Evolutionary conservation across 2,329 filamentous ascomycete species (phyloP), one percentile per base, ranked within the genome.

Genomic region (Sclerotinia sclerotiorum): DNA sequence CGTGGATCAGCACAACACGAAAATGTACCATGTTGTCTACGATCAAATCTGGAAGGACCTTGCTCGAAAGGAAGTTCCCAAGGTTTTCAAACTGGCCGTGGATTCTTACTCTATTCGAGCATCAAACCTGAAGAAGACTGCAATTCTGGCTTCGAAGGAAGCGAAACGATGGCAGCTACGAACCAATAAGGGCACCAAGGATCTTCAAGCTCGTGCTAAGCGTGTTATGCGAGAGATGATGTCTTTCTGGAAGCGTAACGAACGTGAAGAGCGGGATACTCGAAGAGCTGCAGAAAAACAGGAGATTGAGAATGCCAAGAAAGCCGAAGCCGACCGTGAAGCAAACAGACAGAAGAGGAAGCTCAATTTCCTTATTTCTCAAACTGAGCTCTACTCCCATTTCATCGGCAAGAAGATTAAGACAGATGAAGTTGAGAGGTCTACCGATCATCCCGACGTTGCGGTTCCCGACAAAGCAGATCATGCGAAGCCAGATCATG

Each of bases 351-450:
- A 99, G 82, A 97, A 97, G 87, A 89, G 95, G 76, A 99, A 99
- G 83, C 91, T 99, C 79, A 98, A 99, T 81, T 99, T 99, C 85
- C 86, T 99, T 72, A 99, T 99, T 79, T 97, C 94, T 1, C 95
- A 99, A 81, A 99, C 95, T 0, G 95, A 99, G 79, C 85, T 99
- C 63, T 99, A 99, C 83, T 98, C 94, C 54, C 95, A 99, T 84
- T 99, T 99, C 80, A 97, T 99, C 75, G 94, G 95, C 79, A 97
- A 97, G 83, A 99, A 99, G 84, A 97, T 98, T 81, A 97, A 97
- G 82, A 98, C 94, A 1, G 91, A 95, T 74, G 94, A 98, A 77
- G 93, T 97, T 60, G 94, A 99, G 81, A 86, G 90, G 69, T 94
- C 92, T 61, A 95, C 93, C 29, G 92, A 95, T 76, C 93, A 94